Evolutionary conservation across 2,329 filamentous ascomycete species (phyloP).

Genomic region (Fonsecaea pedrosoi): DNA sequence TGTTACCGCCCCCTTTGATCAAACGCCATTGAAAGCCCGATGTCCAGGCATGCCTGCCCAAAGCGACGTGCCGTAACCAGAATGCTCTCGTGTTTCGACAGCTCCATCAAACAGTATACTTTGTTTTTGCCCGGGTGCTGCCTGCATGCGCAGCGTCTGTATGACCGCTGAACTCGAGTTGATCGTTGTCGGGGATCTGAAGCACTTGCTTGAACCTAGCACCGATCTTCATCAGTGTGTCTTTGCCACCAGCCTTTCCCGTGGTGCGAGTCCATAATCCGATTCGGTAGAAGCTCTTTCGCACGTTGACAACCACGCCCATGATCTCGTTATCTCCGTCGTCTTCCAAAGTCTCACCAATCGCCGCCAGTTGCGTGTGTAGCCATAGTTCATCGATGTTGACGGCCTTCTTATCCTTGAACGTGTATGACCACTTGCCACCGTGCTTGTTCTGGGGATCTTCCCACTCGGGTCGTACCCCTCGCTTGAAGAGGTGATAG

Average conservation of each 20-base stretch:
- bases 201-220: conserved; percentile 91
- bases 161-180: conserved; percentile 94
- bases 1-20: conserved; percentile 8
- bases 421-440: conserved; percentile 98
- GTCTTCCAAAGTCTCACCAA: conserved; percentile 95
- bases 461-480: conserved; percentile 97
- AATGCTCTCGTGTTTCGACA: not conserved
- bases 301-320: conserved; percentile 98
- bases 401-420: conserved; percentile 92
- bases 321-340: conserved; percentile 91
- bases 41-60: conserved; percentile 16
- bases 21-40: conserved; percentile 28
- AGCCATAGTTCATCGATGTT: conserved; percentile 97
- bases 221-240: conserved; percentile 83
- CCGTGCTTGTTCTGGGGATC: conserved; percentile 98
- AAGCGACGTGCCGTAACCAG: conserved; percentile 20
- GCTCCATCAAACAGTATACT: conserved; percentile 75
- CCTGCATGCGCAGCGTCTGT: conserved; percentile 91
- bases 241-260: conserved; percentile 86
- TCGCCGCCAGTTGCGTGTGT: conserved; percentile 93
- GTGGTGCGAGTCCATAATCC: conserved; percentile 96
- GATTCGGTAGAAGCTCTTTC: conserved; percentile 97
- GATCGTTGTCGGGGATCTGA: conserved; percentile 75
- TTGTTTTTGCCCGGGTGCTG: conserved; percentile 94
- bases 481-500: conserved; percentile 98